Percentiles rank a stretch among this genome's conserved stretches.
Conservation (phyloP, 2,329 filamentous ascomycete genomes). For the Grosmannia huntii region DNA sequence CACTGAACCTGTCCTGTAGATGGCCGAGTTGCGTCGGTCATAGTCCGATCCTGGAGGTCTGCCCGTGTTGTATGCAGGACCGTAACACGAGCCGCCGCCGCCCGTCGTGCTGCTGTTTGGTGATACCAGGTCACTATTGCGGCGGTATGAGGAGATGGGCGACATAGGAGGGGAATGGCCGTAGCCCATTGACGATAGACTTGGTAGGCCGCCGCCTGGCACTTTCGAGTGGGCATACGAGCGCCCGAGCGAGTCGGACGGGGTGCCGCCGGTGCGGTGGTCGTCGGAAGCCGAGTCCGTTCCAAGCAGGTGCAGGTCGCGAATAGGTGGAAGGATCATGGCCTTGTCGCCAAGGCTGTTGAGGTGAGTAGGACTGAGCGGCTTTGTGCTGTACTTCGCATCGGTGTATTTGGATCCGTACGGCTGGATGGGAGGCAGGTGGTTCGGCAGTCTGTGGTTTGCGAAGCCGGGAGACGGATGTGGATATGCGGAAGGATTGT, state of each 20-base stretch:
- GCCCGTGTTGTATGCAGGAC: conserved; percentile 22
- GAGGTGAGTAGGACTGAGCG: background rate
- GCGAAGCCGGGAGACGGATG: background rate
- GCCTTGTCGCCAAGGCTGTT: background rate
- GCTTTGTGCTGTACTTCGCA: background rate
- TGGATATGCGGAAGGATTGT: background rate
- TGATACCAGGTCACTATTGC: conserved; percentile 32
- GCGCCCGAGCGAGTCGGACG: background rate
- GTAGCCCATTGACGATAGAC: conserved; percentile 17
- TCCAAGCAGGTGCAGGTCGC: background rate
- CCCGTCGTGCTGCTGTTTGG: conserved; percentile 26
- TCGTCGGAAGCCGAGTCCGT: background rate
- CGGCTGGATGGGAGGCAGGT: conserved; percentile 21
- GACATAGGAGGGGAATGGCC: conserved; percentile 33
- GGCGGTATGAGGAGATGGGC: conserved; percentile 25
- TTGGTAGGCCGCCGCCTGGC: conserved; percentile 18
- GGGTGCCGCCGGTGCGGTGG: background rate
- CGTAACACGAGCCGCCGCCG: conserved; percentile 16
- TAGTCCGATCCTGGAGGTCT: background rate
- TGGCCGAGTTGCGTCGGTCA: background rate
- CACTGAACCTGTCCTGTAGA: background rate
- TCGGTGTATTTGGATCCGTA: conserved; percentile 6
- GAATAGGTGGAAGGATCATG: background rate
- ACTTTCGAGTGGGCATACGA: conserved; percentile 15
- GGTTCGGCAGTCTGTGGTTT: conserved; percentile 1